These are phyloP conservation scores for Monilinia polystroma DNA, from an alignment of 2,329 filamentous ascomycete genomes.

Conservation along the genomic window DNA sequence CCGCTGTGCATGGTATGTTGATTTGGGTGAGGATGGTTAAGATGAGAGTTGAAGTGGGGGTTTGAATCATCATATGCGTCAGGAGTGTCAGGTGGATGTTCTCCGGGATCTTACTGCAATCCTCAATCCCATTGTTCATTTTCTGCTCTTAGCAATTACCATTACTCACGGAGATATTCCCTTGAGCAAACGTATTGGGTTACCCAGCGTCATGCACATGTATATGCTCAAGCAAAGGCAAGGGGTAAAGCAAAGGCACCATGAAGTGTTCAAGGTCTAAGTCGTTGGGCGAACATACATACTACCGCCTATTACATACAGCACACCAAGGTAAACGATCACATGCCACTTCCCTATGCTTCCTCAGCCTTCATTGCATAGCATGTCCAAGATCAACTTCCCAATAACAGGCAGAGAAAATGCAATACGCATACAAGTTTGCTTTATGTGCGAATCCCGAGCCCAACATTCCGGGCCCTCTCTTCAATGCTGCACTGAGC, in stretches of 20 bases:
- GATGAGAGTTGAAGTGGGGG: conserved; percentile 6
- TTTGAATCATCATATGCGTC: conserved; percentile 13
- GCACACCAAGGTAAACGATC: conserved; percentile 11
- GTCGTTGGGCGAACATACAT: conserved; percentile 15
- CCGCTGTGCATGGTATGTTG: conserved; percentile 7
- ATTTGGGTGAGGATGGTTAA: not conserved
- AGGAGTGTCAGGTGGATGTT: conserved; percentile 21
- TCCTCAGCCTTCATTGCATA: conserved; percentile 8
- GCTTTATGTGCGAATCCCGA: conserved; percentile 7
- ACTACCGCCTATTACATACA: not conserved
- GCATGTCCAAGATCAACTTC: not conserved
- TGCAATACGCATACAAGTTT: conserved; percentile 1
- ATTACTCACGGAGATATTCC: conserved; percentile 12
- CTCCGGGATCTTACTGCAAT: conserved; percentile 13
- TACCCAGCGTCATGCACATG: conserved; percentile 6
- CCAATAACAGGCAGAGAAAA: conserved; percentile 6
- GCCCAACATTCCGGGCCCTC: conserved; percentile 10
- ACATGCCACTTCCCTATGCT: conserved; percentile 19
- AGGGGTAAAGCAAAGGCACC: conserved; percentile 16
- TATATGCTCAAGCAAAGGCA: not conserved
- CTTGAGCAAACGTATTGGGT: conserved; percentile 12
- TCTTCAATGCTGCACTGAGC: not conserved
- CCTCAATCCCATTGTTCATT: conserved; percentile 4
- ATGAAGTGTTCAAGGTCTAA: conserved; percentile 20
- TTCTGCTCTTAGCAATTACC: conserved; percentile 2